Evolutionary conservation across 1,284 basidiomycete species (phyloP), one percentile per base, ranked within the genome.

Genomic region (Cystobasidium slooffiae): DNA sequence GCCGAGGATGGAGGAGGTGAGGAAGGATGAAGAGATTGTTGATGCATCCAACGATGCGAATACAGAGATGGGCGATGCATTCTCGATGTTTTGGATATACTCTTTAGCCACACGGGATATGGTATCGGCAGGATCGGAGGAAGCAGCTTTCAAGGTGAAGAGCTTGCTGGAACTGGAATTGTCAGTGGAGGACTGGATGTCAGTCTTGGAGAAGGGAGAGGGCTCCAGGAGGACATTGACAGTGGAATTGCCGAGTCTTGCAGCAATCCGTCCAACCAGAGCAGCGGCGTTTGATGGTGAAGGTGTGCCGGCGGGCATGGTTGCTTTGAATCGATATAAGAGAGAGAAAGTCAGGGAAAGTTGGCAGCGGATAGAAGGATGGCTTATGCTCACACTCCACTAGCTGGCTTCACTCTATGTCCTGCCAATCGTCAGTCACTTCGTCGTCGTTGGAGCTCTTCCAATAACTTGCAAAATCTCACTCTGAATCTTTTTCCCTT

Each of bases 1-100:
- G 22, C 63, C 63, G 16, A 69, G 85, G 49, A 91, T 83, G 75
- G 56, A 31, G 7, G 68, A 47, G 22, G 74, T 9, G 3, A 72
- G 46, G 47, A 72, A 62, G n/a, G 49, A 31, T 2, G 31, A 31
- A 5, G 31, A 31, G 31, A 31, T 31, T 1, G 31, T 31, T 31
- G 31, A 31, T 31, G 31, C 31, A 31, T 31, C 31, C 5, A 31
- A 31, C 31, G 31, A 31, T 31, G 31, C 31, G 31, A 31, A 31
- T 31, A 31, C 31, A 31, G 31, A 63, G 37, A 55, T 18, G 8
- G 68, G 65, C 20, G 65, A 47, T 24, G 55, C 46, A n/a, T 18
- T 49, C 24, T 67, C 47, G 14, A 56, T 31, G 31, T 31, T 31
- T 31, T 31, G 31, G 31, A 31, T 31, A 31, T 31, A 31, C 5